Percentiles rank a stretch among this genome's conserved stretches.
These are phyloP conservation scores for Candida berthetii DNA, from an alignment of 805 yeast species.

Conservation along the genomic window DNA sequence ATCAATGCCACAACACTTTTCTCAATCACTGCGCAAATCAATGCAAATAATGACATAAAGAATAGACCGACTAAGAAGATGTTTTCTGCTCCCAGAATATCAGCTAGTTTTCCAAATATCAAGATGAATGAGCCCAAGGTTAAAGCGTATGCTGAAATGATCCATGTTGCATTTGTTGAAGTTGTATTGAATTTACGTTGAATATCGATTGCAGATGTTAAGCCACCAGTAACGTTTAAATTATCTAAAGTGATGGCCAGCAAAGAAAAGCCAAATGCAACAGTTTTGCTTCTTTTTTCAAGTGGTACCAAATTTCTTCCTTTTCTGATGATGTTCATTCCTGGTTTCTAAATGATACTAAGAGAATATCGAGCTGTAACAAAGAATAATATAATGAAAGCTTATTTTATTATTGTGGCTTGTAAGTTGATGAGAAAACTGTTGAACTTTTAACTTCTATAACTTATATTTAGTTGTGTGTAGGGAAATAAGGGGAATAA, in stretches of 20 bases:
- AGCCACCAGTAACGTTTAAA: slow-evolving; percentile 18
- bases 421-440: too few relatives aligned
- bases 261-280: slow-evolving; percentile 9
- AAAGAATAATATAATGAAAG: too few relatives aligned
- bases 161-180: slow-evolving; percentile 35
- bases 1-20: slow-evolving; percentile 28
- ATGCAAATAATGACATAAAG: slow-evolving; percentile 18
- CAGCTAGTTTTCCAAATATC: slow-evolving; percentile 34
- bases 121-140: slow-evolving; percentile 39
- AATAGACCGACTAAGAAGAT: slow-evolving; percentile 22
- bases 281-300: slow-evolving; percentile 9
- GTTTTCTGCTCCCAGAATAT: slow-evolving; percentile 31
- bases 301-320: slow-evolving; percentile 2
- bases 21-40: slow-evolving; percentile 30
- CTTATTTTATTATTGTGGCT: too few relatives aligned
- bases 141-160: slow-evolving; percentile 35
- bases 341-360: too few relatives aligned
- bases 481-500: too few relatives aligned
- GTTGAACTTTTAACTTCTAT: too few relatives aligned
- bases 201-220: slow-evolving; percentile 15
- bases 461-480: too few relatives aligned
- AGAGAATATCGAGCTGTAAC: too few relatives aligned
- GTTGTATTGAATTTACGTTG: slow-evolving; percentile 31
- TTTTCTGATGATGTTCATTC: too few relatives aligned
- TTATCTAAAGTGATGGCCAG: slow-evolving; percentile 18